Evolutionary conservation across 2,329 filamentous ascomycete genomes (phyloP).

Genomic region (Pseudogymnoascus sp.): DNA sequence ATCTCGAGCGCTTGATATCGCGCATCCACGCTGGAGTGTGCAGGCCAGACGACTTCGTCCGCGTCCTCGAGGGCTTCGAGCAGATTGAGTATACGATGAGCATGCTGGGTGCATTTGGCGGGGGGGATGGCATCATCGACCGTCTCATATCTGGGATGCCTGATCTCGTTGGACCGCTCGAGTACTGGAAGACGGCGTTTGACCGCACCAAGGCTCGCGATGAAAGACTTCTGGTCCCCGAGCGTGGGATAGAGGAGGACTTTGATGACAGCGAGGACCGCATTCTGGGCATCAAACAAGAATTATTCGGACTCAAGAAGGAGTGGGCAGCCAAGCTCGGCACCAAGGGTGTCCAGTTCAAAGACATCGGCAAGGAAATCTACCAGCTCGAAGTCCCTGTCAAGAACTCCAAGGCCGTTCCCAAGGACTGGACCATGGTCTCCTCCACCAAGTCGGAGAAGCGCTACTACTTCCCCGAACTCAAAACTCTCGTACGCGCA

Average conservation of each 20-base stretch:
- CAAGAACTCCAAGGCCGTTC: constrained; percentile 63
- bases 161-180: constrained; percentile 65
- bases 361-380: constrained; percentile 91
- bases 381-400: constrained; percentile 94
- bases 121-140: constrained; percentile 77
- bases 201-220: constrained; percentile 74
- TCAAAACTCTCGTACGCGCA: constrained; percentile 74
- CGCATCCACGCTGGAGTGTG: constrained; percentile 90
- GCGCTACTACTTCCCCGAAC: constrained; percentile 85
- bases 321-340: constrained; percentile 67
- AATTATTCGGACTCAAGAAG: constrained; percentile 66
- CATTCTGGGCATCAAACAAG: constrained; percentile 68
- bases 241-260: constrained; percentile 80
- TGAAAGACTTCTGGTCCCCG: constrained; percentile 76
- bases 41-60: constrained; percentile 85
- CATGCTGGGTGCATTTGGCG: constrained; percentile 65
- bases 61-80: constrained; percentile 91
- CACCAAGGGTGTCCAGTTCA: constrained; percentile 64
- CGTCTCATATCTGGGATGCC: constrained; percentile 82
- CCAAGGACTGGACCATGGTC: constrained; percentile 90
- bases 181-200: constrained; percentile 88
- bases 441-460: constrained; percentile 86
- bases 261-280: constrained; percentile 78
- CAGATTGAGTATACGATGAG: constrained; percentile 94
- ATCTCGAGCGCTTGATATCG: constrained; percentile 89